Conservation (phyloP, 768 basidiomycete species). For the Infundibulicybe gibba region DNA sequence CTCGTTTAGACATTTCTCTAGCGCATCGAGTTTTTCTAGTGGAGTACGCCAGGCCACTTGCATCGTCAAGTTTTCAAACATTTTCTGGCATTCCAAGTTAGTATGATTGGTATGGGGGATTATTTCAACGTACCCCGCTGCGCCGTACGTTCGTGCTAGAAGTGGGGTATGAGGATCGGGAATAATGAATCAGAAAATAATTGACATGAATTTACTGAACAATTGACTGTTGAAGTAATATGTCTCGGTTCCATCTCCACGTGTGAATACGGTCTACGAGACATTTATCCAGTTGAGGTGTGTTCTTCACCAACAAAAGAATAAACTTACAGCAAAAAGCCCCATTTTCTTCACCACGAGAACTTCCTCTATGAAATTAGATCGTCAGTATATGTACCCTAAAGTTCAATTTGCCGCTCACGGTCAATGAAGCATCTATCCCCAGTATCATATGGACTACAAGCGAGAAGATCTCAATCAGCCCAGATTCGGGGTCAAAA, state of each 20-base stretch:
- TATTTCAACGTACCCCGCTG: constrained; percentile 46
- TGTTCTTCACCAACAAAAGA: not conserved
- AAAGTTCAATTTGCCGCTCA: constrained; percentile 17
- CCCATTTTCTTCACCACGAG: constrained; percentile 79
- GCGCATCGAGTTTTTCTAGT: constrained; percentile 62
- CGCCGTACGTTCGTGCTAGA: constrained; percentile 67
- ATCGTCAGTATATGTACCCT: not conserved
- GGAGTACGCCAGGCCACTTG: constrained; percentile 78
- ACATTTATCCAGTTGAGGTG: not conserved
- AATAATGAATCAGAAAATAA: constrained; percentile 1
- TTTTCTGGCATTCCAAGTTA: constrained; percentile 44
- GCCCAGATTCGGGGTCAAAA: too few species aligned
- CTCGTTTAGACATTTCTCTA: constrained; percentile 64
- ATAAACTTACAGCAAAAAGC: constrained; percentile 57
- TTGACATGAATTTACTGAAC: constrained; percentile 71
- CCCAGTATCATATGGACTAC: constrained; percentile 76
- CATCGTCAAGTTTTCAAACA: constrained; percentile 61
- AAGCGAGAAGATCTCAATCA: not conserved
- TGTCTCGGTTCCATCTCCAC: constrained; percentile 72
- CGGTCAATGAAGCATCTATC: constrained; percentile 77
- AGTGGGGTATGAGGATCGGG: not conserved
- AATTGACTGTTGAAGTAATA: constrained; percentile 82
- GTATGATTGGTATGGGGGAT: not conserved
- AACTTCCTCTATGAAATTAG: constrained; percentile 45
- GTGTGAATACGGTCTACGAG: constrained; percentile 60